phyloP scores from a whole-genome alignment of 2,329 filamentous ascomycete species.

The Tothia fuscella region DNA sequence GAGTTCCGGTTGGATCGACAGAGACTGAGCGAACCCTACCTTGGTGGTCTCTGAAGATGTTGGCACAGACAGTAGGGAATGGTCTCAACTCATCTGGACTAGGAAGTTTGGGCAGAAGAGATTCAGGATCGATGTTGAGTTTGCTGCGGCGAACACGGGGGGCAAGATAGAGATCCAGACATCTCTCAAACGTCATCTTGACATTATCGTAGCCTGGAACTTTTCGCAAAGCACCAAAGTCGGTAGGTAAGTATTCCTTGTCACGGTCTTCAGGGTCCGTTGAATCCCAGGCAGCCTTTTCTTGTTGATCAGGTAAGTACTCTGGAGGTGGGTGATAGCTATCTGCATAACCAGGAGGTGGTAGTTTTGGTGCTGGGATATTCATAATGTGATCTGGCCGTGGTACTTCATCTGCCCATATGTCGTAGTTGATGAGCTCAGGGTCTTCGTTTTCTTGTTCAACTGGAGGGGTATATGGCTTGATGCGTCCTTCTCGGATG shows the following conservation, averaged over 20 bases:
- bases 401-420: conserved; percentile 88
- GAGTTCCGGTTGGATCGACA: conserved; percentile 75
- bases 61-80: conserved; percentile 83
- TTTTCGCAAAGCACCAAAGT: conserved; percentile 73
- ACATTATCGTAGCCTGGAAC: conserved; percentile 84
- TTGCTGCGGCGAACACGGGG: conserved; percentile 85
- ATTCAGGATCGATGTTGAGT: conserved; percentile 92
- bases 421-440: conserved; percentile 65
- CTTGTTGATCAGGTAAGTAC: conserved; percentile 77
- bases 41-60: conserved; percentile 77
- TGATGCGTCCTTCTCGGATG: conserved; percentile 84
- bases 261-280: conserved; percentile 83
- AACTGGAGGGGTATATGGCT: conserved; percentile 72
- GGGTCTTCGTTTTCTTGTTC: conserved; percentile 63
- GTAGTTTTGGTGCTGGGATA: conserved; percentile 82
- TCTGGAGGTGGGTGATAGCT: conserved; percentile 94
- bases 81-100: conserved; percentile 87
- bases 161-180: conserved; percentile 87
- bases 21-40: conserved; percentile 76
- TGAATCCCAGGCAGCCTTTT: conserved; percentile 75
- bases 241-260: conserved; percentile 73
- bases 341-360: conserved; percentile 86
- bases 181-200: conserved; percentile 93
- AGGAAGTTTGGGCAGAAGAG: conserved; percentile 82
- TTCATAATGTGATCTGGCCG: conserved; percentile 83